phyloP scores from a whole-genome alignment of 257 asterid species.

The Lantana camara region DNA sequence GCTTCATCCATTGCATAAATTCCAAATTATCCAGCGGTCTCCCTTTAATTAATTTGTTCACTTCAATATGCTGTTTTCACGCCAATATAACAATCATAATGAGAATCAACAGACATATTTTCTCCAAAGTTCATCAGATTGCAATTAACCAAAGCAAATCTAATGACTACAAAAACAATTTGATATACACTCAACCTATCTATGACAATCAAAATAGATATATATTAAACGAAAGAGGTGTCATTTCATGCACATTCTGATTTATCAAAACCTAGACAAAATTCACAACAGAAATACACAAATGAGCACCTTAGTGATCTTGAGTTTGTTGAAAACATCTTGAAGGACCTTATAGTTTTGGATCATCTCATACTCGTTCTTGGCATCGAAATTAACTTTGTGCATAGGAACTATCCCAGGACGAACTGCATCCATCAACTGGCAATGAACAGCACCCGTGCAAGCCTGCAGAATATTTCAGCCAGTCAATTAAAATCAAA shows the following conservation, averaged over 20 bases:
- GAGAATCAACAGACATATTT: neutral
- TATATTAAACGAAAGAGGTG: neutral
- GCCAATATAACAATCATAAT: neutral
- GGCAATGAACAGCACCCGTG: neutral
- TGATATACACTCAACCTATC: neutral
- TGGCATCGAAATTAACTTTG: constrained; percentile 38
- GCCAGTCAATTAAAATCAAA: neutral
- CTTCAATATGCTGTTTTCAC: neutral
- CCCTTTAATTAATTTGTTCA: constrained; percentile 4
- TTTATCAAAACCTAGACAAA: neutral
- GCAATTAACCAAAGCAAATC: neutral
- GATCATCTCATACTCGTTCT: constrained; percentile 65
- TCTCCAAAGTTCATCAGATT: no score
- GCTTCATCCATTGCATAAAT: constrained; percentile 8
- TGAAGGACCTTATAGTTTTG: constrained; percentile 70
- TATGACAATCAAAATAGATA: neutral
- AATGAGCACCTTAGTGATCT: constrained; percentile 46
- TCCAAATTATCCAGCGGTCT: constrained; percentile 5
- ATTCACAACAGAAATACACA: neutral
- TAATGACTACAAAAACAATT: neutral
- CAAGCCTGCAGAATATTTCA: neutral
- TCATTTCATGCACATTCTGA: neutral
- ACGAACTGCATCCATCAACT: constrained; percentile 2
- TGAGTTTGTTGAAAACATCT: constrained; percentile 65
- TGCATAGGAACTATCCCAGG: constrained; percentile 4